Percentiles rank a stretch among this genome's conserved stretches.
phyloP scores from a whole-genome alignment of 305 asterid species.

The Striga hermonthica region DNA sequence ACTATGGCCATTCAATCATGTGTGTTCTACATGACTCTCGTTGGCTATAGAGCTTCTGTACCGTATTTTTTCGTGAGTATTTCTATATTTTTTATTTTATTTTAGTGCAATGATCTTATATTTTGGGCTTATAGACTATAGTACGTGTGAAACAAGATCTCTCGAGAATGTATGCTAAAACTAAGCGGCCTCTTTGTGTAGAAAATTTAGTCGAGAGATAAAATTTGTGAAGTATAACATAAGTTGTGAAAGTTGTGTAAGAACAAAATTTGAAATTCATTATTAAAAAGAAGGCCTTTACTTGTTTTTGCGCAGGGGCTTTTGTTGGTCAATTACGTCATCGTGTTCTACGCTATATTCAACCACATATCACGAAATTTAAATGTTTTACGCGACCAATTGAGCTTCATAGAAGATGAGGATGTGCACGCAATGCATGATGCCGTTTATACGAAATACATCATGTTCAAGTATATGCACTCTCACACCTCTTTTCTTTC shows the following conservation, averaged over 20 bases:
- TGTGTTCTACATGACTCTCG: constrained; percentile 72
- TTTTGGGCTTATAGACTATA: neutral
- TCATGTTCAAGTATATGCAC: constrained; percentile 73
- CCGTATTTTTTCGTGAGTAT: constrained; percentile 81
- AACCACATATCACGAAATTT: constrained; percentile 62
- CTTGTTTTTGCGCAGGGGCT: constrained; percentile 43
- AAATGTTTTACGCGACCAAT: constrained; percentile 56
- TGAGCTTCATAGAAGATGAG: constrained; percentile 65
- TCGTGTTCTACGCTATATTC: constrained; percentile 63
- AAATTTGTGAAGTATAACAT: no score
- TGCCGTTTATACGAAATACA: constrained; percentile 66
- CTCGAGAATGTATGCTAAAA: neutral
- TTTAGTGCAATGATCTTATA: neutral
- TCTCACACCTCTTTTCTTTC: constrained; percentile 12
- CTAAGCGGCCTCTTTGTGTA: neutral
- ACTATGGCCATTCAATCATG: constrained; percentile 55
- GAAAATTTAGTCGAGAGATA: no score
- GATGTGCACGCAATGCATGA: constrained; percentile 69
- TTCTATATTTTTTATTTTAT: neutral
- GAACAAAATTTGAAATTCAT: no score
- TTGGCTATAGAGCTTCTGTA: constrained; percentile 76
- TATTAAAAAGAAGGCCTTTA: neutral
- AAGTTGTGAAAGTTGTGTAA: no score
- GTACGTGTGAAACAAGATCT: neutral
- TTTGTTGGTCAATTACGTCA: constrained; percentile 52